These are phyloP conservation scores for Podila epicladia DNA, from an alignment of 192 early-diverging fungal species.

Conservation along the genomic window DNA sequence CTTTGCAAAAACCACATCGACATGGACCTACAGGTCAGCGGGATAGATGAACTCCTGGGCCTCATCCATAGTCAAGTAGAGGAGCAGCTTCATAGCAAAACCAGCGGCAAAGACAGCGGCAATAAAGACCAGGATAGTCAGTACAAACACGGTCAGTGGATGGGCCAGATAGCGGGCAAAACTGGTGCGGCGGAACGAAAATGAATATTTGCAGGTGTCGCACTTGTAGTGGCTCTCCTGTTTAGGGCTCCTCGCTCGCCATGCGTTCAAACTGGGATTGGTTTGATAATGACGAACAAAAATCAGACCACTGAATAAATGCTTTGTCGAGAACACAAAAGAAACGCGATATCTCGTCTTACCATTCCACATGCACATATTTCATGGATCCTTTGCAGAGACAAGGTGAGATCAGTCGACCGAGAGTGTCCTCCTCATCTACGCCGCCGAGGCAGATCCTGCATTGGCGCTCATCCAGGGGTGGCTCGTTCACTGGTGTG, in stretches of 20 bases:
- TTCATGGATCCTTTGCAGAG: constrained; percentile 70
- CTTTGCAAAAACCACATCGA: background rate
- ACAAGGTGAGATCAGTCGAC: constrained; percentile 64
- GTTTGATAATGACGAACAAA: background rate
- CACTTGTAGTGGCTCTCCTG: constrained; percentile 67
- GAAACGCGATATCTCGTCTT: background rate
- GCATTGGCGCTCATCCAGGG: constrained; percentile 58
- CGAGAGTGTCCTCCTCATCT: constrained; percentile 61
- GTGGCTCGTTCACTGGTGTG: constrained; percentile 19
- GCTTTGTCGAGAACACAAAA: background rate
- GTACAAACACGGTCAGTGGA: constrained; percentile 58
- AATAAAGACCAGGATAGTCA: constrained; percentile 34
- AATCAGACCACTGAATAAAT: background rate
- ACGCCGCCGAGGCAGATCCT: constrained; percentile 60
- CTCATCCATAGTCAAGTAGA: constrained; percentile 40
- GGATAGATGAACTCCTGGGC: constrained; percentile 32
- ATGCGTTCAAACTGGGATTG: constrained; percentile 56
- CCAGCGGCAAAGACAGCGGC: constrained; percentile 29
- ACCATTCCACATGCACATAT: constrained; percentile 61
- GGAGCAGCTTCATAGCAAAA: constrained; percentile 37
- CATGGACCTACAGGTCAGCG: constrained; percentile 23
- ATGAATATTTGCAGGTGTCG: constrained; percentile 67
- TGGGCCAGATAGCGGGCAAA: constrained; percentile 55
- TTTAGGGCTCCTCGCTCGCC: constrained; percentile 60
- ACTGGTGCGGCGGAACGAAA: constrained; percentile 61